Evolutionary conservation across 148 eudicot genomes (phyloP), one percentile per base, ranked within the genome.

Genomic region (Agrostemma githago): DNA sequence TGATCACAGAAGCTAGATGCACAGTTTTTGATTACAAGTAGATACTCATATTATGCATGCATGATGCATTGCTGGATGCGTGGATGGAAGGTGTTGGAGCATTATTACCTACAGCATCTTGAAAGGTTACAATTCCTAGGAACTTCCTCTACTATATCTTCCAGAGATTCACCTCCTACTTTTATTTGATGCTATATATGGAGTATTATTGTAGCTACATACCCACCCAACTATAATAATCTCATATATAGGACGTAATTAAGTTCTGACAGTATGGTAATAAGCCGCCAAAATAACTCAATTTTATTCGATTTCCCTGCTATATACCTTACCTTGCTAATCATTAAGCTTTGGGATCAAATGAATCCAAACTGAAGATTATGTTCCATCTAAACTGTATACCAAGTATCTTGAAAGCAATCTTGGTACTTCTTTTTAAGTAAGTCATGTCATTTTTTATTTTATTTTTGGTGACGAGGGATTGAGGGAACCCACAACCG

Each of bases 11-110:
- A 26, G 3, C 26, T 66, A 42, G 70, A 41, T 66, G 53, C 2
- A 34, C 12, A 42, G 70, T n/a, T 66, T 41, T 41, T 40, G n/a
- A 15, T 41, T 42, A 51, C 3, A 51, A 51, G 37, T n/a, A 67
- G 71, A 67, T 43, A 42, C 37, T 37, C 71, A 67, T n/a, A n/a
- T n/a, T n/a, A n/a, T n/a, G n/a, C n/a, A n/a, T n/a, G n/a, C n/a
- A n/a, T n/a, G n/a, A n/a, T 67, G 48, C 48, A 66, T 66, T 16
- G 56, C 71, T 67, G 71, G 26, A 67, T 42, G 10, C 56, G 43
- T 44, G 71, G 56, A 67, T 44, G 71, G 56, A 67, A 67, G 56
- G 56, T 66, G 54, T 4, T 66, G 2, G 54, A 43, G 37, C 70
- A 65, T 39, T 40, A 65, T 39, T 38, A 62, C 34, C 0, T 26